Conservation (phyloP, 495 filamentous ascomycete genomes). For the Astrothelium macrocarpum region DNA sequence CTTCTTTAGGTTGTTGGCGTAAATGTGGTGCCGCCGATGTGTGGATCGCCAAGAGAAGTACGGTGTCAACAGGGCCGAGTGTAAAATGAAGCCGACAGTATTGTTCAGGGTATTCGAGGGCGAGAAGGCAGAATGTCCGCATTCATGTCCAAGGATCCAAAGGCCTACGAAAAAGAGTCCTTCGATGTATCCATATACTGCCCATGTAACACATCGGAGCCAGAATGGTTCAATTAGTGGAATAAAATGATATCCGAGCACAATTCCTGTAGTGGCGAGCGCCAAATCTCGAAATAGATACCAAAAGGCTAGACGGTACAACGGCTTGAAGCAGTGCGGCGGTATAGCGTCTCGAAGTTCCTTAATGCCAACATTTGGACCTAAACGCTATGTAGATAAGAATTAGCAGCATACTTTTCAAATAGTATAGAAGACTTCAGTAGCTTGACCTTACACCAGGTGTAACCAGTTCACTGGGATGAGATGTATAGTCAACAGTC, state of each 20-base stretch:
- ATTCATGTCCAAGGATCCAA: slow-evolving; percentile 10
- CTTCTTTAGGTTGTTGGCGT: slow-evolving; percentile 12
- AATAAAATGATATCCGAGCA: neutral
- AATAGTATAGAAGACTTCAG: neutral
- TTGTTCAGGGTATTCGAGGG: slow-evolving; percentile 71
- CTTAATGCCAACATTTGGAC: slow-evolving; percentile 1
- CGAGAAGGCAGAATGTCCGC: slow-evolving; percentile 52
- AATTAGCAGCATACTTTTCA: neutral
- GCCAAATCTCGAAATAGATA: neutral
- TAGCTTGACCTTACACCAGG: neutral
- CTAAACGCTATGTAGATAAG: neutral
- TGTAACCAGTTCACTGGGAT: neutral
- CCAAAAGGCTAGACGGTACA: neutral
- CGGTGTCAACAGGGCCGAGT: slow-evolving; percentile 72
- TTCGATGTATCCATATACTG: neutral
- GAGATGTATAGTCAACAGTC: neutral
- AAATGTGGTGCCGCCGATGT: slow-evolving; percentile 80
- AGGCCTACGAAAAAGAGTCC: neutral
- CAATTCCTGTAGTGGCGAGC: neutral
- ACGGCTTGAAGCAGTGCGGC: neutral
- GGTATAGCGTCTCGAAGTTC: neutral
- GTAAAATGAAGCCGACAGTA: slow-evolving; percentile 74
- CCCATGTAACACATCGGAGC: neutral
- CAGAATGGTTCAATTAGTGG: neutral
- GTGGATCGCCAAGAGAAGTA: slow-evolving; percentile 94